Evolutionary conservation across 192 early-diverging fungal species (phyloP).

Genomic region (Chytriomyces confervae): DNA sequence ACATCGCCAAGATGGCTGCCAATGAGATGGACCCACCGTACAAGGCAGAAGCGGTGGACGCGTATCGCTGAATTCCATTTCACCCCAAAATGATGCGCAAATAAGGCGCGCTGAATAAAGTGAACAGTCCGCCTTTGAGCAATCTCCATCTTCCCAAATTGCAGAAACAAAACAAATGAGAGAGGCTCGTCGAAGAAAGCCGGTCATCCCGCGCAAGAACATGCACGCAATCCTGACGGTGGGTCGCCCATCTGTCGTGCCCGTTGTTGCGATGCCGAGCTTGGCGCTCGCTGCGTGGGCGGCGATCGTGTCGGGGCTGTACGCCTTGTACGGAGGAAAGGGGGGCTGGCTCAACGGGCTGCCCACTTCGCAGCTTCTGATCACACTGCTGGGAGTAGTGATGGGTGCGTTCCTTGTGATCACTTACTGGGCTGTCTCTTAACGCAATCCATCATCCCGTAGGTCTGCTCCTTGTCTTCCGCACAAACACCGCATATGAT

Average conservation of each 20-base stretch:
- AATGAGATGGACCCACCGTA: conserved; percentile 53
- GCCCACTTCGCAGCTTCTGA: conserved; percentile 42
- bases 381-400: conserved; percentile 50
- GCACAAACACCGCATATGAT: conserved; percentile 77
- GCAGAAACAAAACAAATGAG: neutral
- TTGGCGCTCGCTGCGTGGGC: conserved; percentile 10
- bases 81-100: no score
- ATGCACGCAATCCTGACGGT: conserved; percentile 8
- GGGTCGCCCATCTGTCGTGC: neutral
- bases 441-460: neutral
- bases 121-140: neutral
- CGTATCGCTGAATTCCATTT: neutral
- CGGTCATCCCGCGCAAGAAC: neutral
- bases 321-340: neutral
- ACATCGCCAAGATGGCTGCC: conserved; percentile 50
- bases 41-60: conserved; percentile 50
- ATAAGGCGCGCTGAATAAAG: no score
- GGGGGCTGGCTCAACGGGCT: conserved; percentile 24
- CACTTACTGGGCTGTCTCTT: neutral
- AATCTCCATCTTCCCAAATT: neutral
- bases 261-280: conserved; percentile 4
- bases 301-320: neutral
- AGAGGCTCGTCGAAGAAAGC: neutral
- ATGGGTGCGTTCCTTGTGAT: conserved; percentile 34
- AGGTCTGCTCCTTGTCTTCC: conserved; percentile 76